Conservation (phyloP, 225 moss, liverwort and hornwort genomes). For the Sphagnum contortum region DNA sequence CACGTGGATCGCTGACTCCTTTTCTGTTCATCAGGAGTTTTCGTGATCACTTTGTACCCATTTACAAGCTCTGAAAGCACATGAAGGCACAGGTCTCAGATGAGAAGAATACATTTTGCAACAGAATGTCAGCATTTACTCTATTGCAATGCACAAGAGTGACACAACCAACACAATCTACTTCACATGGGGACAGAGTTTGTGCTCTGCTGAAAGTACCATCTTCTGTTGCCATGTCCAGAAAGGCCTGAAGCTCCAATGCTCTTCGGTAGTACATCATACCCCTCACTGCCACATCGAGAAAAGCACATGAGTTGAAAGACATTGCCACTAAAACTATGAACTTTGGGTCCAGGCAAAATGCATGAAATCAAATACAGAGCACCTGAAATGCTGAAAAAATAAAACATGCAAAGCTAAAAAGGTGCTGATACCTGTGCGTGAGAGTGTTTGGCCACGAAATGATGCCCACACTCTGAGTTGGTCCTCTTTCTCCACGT, state of each 20-base stretch:
- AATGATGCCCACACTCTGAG: slow-evolving; percentile 92
- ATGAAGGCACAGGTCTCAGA: too few species aligned
- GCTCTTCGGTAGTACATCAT: slow-evolving; percentile 99
- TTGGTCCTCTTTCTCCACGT: slow-evolving; percentile 58
- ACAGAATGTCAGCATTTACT: neutral
- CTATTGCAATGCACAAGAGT: too few species aligned
- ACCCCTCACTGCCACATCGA: slow-evolving; percentile 56
- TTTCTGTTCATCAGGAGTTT: slow-evolving; percentile 60
- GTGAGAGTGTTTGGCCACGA: slow-evolving; percentile 89
- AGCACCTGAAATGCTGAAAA: too few species aligned
- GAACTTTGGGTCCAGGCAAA: too few species aligned
- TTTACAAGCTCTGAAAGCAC: slow-evolving; percentile 66
- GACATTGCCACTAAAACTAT: too few species aligned
- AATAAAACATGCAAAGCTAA: too few species aligned
- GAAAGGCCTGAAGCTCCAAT: slow-evolving; percentile 73
- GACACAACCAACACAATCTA: too few species aligned
- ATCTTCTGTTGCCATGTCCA: slow-evolving; percentile 42
- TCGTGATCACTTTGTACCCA: slow-evolving; percentile 81
- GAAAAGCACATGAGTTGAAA: neutral
- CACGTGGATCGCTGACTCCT: slow-evolving; percentile 91
- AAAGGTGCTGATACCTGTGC: slow-evolving; percentile 44
- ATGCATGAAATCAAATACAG: too few species aligned
- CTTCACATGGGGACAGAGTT: too few species aligned
- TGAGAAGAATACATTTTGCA: slow-evolving; percentile 9
- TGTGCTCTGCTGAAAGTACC: slow-evolving; percentile 15